Conservation (phyloP, 1,284 basidiomycete species). For the Pseudozyma flocculosa region DNA sequence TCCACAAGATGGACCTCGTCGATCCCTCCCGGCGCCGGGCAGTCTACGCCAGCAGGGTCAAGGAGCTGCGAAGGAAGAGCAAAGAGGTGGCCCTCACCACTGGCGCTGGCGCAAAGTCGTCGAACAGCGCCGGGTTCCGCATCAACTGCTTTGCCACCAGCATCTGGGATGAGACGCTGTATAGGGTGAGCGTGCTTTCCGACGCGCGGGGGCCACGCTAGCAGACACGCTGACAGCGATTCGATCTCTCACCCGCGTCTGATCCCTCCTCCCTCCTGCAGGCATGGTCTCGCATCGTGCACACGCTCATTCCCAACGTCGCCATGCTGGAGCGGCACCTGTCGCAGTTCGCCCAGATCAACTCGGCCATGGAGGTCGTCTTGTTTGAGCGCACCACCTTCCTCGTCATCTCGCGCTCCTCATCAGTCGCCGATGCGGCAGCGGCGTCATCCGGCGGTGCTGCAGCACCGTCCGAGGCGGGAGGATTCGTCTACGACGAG, state of each 20-base stretch:
- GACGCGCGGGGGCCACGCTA: too few species aligned
- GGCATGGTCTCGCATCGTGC: conserved; percentile 98
- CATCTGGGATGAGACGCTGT: conserved; percentile 96
- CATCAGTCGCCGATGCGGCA: too few species aligned
- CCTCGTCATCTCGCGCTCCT: conserved; percentile 72
- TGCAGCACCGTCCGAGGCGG: background rate
- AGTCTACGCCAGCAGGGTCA: conserved; percentile 65
- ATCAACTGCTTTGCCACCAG: conserved; percentile 77
- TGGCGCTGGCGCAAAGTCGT: conserved; percentile 5
- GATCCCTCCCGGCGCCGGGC: conserved; percentile 65
- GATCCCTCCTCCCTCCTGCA: conserved; percentile 56
- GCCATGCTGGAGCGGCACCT: conserved; percentile 83
- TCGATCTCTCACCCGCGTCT: conserved; percentile 5
- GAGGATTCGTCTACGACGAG: conserved; percentile 13
- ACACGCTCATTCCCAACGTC: conserved; percentile 92
- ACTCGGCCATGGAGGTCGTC: conserved; percentile 87
- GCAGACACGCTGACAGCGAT: too few species aligned
- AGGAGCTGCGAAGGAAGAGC: conserved; percentile 46
- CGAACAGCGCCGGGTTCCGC: conserved; percentile 57
- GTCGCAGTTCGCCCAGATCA: conserved; percentile 77
- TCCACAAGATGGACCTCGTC: conserved; percentile 91
- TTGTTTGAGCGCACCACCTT: conserved; percentile 97
- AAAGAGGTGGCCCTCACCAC: conserved; percentile 33
- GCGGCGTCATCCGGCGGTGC: too few species aligned
- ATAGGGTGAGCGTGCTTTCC: conserved; percentile 68